Evolutionary conservation across 371 early-diverging fungal species (phyloP), one percentile per base, ranked within the genome.

Genomic region (Mucor velutinosus): DNA sequence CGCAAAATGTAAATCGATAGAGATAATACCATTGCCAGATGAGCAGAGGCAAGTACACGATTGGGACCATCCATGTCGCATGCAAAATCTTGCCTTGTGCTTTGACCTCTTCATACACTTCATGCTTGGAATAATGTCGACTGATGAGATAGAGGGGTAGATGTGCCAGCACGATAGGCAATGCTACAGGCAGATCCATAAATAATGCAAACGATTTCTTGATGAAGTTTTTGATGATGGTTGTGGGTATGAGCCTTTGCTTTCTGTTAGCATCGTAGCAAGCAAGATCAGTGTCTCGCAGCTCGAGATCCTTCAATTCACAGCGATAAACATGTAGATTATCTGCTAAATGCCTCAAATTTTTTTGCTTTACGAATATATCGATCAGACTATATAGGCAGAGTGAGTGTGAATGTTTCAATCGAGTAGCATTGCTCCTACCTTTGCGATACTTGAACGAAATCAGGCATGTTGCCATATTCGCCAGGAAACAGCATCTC

Each of bases 41-140:
- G 21, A 72, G 66, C 6, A 72, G 19, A 29, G 19, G 4, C 29
- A 59, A n/a, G 33, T 69, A 76, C 1, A 64, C 55, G 17, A 67
- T 29, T 1, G 65, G 69, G 1, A 72, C 29, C 7, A 51, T 15
- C 11, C 63, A n/a, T 10, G 73, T 47, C 1, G 65, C 65, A 45
- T 62, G 53, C 15, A 69, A 30, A 8, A 76, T 72, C 45, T 79
- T 79, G 51, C 65, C 67, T 64, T 79, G 79, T 15, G 79, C 79
- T 29, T 37, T 55, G 19, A 58, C 62, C 60, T 79, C 79, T 33
- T 74, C 77, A 51, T 75, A 70, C n/a, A 29, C 33, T 55, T 79
- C 75, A 23, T 41, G 61, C 32, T 64, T 59, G 7, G 51, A 71
- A 27, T 63, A 63, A 35, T 66, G 8, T 23, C 43, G 72, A 39